Conservation (phyloP, 768 basidiomycete species). For the Tylopilus felleus region DNA sequence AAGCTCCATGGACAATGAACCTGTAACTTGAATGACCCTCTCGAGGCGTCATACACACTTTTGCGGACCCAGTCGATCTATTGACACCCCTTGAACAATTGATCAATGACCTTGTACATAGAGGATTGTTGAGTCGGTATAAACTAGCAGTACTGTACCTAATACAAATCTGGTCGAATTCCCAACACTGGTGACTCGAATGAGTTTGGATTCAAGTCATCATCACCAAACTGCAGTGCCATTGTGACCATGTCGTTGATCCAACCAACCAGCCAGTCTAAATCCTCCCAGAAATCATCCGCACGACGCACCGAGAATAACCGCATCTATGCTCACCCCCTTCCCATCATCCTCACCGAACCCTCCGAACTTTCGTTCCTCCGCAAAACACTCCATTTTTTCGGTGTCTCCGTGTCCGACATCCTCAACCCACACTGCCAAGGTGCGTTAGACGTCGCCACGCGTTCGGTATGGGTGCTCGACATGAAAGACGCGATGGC, state of each 20-base stretch:
- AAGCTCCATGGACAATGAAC: conserved; percentile 7
- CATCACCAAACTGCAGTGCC: too few relatives aligned
- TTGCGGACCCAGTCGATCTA: too few relatives aligned
- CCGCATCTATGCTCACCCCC: conserved; percentile 62
- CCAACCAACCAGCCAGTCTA: conserved; percentile 38
- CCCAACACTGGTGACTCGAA: background rate
- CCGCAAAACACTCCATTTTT: conserved; percentile 46
- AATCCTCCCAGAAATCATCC: conserved; percentile 45
- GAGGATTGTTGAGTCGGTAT: too few relatives aligned
- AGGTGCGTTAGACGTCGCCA: conserved; percentile 72
- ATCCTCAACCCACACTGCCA: conserved; percentile 70
- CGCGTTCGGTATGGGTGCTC: conserved; percentile 86
- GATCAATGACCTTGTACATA: too few relatives aligned
- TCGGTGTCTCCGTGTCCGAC: conserved; percentile 57
- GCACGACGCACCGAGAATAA: conserved; percentile 61
- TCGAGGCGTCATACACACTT: too few relatives aligned
- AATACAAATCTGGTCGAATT: too few relatives aligned
- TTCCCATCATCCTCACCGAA: conserved; percentile 56
- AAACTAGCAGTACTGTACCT: too few relatives aligned
- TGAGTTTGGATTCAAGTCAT: too few relatives aligned
- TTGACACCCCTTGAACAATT: too few relatives aligned
- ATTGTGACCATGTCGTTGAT: conserved; percentile 45
- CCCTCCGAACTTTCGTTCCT: conserved; percentile 39
- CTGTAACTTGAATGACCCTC: too few relatives aligned
- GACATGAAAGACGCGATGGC: conserved; percentile 58